Percentiles rank a stretch among this genome's conserved stretches.
These are phyloP conservation scores for Camellia lanceoleosa DNA, from an alignment of 148 eudicot species.

Conservation along the genomic window DNA sequence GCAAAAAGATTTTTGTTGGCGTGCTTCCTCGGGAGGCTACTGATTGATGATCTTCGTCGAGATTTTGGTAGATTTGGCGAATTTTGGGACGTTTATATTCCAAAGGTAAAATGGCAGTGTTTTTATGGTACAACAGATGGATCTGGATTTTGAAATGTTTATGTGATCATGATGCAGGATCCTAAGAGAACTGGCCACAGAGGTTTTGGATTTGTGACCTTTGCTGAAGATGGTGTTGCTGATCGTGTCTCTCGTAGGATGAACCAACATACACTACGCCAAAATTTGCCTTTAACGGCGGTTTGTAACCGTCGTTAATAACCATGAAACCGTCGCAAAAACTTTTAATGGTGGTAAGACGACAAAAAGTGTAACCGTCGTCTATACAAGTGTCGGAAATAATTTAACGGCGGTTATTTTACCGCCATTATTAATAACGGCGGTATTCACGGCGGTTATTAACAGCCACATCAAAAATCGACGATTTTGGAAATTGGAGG, in stretches of 20 bases:
- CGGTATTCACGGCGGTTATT: no score
- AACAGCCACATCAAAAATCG: no score
- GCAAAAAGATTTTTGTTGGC: constrained; percentile 93
- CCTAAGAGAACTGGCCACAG: constrained; percentile 96
- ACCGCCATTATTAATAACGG: no score
- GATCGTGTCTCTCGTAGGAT: constrained; percentile 91
- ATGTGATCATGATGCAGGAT: constrained; percentile 64
- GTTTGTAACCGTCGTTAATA: no score
- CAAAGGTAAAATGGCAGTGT: constrained; percentile 56
- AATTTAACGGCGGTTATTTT: no score
- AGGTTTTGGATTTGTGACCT: constrained; percentile 98
- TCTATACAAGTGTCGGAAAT: no score
- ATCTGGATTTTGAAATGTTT: background rate
- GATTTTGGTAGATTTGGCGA: constrained; percentile 96
- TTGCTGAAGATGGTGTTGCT: constrained; percentile 93
- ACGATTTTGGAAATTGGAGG: no score
- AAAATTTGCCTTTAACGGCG: no score
- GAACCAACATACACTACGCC: no score
- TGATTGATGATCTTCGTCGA: constrained; percentile 74
- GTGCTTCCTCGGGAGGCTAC: constrained; percentile 94
- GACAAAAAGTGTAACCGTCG: no score
- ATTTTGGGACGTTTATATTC: constrained; percentile 81
- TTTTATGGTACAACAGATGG: background rate
- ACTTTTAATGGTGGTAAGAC: no score
- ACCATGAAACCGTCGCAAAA: no score